phyloP scores from a whole-genome alignment of 1,284 basidiomycete genomes.

The Wolfiporia cocos region DNA sequence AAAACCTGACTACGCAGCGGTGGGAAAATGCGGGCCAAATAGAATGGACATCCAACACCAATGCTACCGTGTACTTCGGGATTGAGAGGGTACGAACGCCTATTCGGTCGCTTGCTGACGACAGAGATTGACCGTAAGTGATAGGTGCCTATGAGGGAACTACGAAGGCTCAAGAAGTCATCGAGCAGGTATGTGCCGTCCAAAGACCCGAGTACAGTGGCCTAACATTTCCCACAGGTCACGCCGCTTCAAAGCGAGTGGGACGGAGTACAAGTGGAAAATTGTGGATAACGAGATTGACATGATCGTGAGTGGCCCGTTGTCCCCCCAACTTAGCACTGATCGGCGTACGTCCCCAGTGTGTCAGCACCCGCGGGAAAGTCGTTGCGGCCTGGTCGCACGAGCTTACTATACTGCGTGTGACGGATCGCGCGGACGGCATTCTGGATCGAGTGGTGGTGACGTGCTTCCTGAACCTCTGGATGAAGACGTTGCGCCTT shows the following conservation, averaged over 20 bases:
- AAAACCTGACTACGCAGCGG: slow-evolving; percentile 34
- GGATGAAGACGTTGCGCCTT: slow-evolving; percentile 33
- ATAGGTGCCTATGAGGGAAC: slow-evolving; percentile 40
- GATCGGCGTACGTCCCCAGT: slow-evolving; percentile 26
- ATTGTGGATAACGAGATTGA: slow-evolving; percentile 37
- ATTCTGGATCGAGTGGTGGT: slow-evolving; percentile 50
- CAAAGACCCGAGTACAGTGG: slow-evolving; percentile 1
- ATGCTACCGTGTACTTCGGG: slow-evolving; percentile 43
- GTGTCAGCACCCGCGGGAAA: slow-evolving; percentile 41
- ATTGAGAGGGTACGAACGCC: slow-evolving; percentile 35
- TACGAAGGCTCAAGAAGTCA: slow-evolving; percentile 43
- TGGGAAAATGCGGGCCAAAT: slow-evolving; percentile 50
- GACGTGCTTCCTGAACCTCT: slow-evolving; percentile 49
- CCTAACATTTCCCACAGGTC: slow-evolving; percentile 30
- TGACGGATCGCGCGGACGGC: slow-evolving; percentile 32
- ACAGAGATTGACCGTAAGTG: background rate
- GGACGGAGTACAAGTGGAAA: slow-evolving; percentile 57
- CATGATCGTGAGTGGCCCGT: slow-evolving; percentile 32
- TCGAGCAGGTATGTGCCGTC: slow-evolving; percentile 39
- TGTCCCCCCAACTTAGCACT: background rate
- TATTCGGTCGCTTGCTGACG: background rate
- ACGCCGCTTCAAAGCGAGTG: slow-evolving; percentile 45
- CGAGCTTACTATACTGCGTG: slow-evolving; percentile 31
- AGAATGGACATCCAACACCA: slow-evolving; percentile 41
- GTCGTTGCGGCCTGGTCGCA: slow-evolving; percentile 45